Percentiles rank a stretch among this genome's conserved stretches.
phyloP scores from a whole-genome alignment of 108 stramenopile genomes.

The Skeletonema menzelii region DNA sequence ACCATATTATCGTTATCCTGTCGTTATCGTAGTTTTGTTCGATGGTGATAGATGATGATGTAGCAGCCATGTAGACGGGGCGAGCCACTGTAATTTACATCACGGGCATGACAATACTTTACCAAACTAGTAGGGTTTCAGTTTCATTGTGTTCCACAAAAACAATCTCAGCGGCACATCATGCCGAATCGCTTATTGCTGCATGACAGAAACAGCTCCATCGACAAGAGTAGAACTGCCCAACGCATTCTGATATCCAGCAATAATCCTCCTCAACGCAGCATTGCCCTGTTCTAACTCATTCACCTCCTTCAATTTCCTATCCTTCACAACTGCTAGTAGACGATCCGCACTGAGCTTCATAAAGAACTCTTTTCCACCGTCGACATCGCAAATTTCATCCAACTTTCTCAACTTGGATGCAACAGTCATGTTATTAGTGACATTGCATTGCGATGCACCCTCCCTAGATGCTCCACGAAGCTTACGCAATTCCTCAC shows the following conservation, averaged over 20 bases:
- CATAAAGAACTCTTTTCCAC: conserved; percentile 11
- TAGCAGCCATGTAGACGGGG: too few relatives aligned
- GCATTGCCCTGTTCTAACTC: conserved; percentile 17
- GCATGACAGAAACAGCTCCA: neutral
- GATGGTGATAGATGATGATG: too few relatives aligned
- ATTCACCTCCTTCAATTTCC: conserved; percentile 12
- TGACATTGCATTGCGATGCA: neutral
- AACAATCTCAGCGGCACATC: neutral
- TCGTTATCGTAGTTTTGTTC: neutral
- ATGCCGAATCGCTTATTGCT: neutral
- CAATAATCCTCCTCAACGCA: conserved; percentile 33
- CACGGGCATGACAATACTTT: too few relatives aligned
- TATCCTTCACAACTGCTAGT: conserved; percentile 5
- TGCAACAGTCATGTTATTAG: conserved; percentile 11
- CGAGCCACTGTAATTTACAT: too few relatives aligned
- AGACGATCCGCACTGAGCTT: conserved; percentile 10
- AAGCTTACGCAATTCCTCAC: conserved; percentile 34
- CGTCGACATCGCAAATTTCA: conserved; percentile 13
- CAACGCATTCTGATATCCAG: conserved; percentile 24
- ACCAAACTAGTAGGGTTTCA: too few relatives aligned
- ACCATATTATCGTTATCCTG: too few relatives aligned
- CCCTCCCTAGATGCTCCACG: conserved; percentile 16
- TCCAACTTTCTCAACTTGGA: conserved; percentile 19
- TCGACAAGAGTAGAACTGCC: neutral
- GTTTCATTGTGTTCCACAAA: too few relatives aligned